Evolutionary conservation across 1,139 yeast genomes (phyloP), one percentile per base, ranked within the genome.

Genomic region (Candida glucosophila): DNA sequence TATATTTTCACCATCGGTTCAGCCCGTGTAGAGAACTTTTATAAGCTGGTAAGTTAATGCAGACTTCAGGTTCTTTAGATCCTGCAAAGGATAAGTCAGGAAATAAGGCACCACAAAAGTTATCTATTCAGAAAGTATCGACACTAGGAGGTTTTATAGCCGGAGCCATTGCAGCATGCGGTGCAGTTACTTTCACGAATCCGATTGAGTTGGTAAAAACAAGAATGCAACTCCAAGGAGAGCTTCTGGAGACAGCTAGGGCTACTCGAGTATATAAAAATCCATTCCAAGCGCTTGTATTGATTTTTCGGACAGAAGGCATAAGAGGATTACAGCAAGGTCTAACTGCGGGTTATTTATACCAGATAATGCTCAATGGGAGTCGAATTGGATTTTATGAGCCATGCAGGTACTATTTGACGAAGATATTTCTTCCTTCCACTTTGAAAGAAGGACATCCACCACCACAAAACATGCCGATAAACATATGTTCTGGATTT

Each of bases 171-270:
- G 98, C 98, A 1, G 96, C 97, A 3, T 88, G 97, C 58, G 93
- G 94, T 28, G 97, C 98, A 0, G 98, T 90, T 19, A 90, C 96
- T 0, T 80, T 88, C 51, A 88, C 97, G 7, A 90, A 90, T 47
- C 98, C 98, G 6, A 80, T 90, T 33, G 98, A 90, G 49, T 65
- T 90, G 37, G 85, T 88, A 44, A 90, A 90, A 57, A 90, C 93
- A 3, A 67, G 97, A 54, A 82, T 90, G 94, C 98, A 90, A 53
- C 63, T 90, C 22, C 96, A 90, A 55, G 98, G 98, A 29, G 97
- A 90, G 53, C 63, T 90, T 27, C 60, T 76, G 3, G 66, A 76
- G 17, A 50, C 55, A 18, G 67, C 73, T 2, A 53, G 62, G 22
- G 70, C 63, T 1, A 67, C 73, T 10, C 70, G 62, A 37, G 39